Percentiles rank a stretch among this genome's conserved stretches.
These are phyloP conservation scores for Tephrocybe sp. DNA, from an alignment of 768 basidiomycete genomes.

Conservation along the genomic window DNA sequence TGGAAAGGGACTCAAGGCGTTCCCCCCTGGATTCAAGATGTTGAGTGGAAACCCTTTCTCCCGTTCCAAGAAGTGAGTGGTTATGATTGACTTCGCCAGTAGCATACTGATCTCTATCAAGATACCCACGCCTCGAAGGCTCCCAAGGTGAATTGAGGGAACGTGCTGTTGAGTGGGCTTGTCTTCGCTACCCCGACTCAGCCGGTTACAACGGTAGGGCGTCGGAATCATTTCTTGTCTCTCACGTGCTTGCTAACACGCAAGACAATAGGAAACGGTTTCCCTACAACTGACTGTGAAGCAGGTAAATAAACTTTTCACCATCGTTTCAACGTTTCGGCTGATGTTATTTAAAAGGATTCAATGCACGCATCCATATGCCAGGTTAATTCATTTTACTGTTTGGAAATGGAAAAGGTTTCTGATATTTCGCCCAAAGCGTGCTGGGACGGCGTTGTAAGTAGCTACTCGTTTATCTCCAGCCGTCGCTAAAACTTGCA, in stretches of 20 bases:
- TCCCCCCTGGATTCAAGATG: constrained; percentile 43
- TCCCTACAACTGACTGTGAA: constrained; percentile 42
- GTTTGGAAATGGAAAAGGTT: background rate
- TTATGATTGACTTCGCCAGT: background rate
- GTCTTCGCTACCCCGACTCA: constrained; percentile 33
- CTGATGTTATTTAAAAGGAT: constrained; percentile 18
- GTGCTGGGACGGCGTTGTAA: constrained; percentile 39
- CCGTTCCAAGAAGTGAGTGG: constrained; percentile 31
- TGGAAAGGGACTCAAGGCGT: constrained; percentile 38
- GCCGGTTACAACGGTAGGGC: constrained; percentile 28
- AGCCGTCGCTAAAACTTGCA: background rate
- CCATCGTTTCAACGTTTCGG: background rate
- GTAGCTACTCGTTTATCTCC: constrained; percentile 1
- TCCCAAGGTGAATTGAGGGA: constrained; percentile 38
- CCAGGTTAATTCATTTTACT: constrained; percentile 17
- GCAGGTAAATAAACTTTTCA: constrained; percentile 18
- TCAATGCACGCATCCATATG: constrained; percentile 40
- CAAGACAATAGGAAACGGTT: constrained; percentile 27
- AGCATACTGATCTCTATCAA: constrained; percentile 4
- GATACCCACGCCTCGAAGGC: constrained; percentile 29
- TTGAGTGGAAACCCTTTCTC: constrained; percentile 37
- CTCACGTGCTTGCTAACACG: background rate
- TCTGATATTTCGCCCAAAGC: constrained; percentile 15
- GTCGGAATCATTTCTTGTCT: background rate
- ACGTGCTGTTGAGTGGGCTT: constrained; percentile 37